Base-by-base conservation (phyloP, 768 basidiomycete species). In the Rhodotorula toruloides region DNA sequence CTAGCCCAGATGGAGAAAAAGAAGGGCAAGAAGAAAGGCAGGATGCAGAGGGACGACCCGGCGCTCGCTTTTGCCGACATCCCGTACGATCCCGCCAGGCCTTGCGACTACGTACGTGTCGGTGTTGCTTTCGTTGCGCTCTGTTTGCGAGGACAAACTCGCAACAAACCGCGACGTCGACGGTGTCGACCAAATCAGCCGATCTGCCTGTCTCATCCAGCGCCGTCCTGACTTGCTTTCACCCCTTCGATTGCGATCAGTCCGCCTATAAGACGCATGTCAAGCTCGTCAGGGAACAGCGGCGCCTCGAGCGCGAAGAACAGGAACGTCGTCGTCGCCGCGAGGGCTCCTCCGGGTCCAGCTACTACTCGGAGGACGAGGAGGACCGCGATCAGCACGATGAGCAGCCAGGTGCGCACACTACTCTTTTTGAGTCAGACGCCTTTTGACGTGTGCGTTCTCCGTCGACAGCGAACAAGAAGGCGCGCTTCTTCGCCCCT, bases 61-160 rank as follows among this genome's bases (percentile, higher is more conserved):
- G 58, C 54, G n/a, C 29, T 67, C 36, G 54, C 61, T 44, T 71
- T 63, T 27, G 57, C 49, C 22, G 58, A 57, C n/a, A 48, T 67
- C 13, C 54, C 62, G 31, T 71, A 71, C 49, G 70, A 71, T n/a
- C 65, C 65, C 8, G 54, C 58, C 25, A 56, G 65, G 52, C 70
- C 70, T 14, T 71, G 70, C 54, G 70, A 71, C 52, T 71, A 71
- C 39, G 70, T 71, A 43, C 53, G 69, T 63, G 40, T 4, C 37
- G 29, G n/a, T 29, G 10, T 7, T 4, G 14, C 19, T 10, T 39
- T 29, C 10, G 7, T 29, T 6, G 11, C 43, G 22, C 37, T 17
- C 11, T 12, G 10, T 19, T 32, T 22, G 1, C 17, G 29, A 16
- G 27, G 19, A 27, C 27, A 21, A 16, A 25, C 37, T 7, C n/a